Conservation (phyloP, 1,284 basidiomycete species). For the Cryptococcus sp. region DNA sequence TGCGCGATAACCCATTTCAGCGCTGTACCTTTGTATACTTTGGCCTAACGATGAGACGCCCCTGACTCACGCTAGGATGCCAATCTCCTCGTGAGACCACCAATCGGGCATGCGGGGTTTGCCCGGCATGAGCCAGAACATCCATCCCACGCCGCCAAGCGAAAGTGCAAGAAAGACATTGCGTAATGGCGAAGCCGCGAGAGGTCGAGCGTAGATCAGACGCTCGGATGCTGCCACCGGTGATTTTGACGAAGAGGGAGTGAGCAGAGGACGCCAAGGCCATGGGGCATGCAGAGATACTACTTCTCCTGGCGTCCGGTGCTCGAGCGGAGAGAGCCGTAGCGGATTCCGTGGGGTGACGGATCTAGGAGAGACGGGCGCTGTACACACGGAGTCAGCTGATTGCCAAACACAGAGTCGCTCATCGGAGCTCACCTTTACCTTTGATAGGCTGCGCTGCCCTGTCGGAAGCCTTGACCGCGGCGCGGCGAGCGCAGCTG, state of each 20-base stretch:
- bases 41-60: background rate
- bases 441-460: no score
- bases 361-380: no score
- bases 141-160: conserved; percentile 1
- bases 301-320: background rate
- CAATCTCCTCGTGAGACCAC: conserved; percentile 4
- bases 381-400: no score
- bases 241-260: conserved; percentile 1
- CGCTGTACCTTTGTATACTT: no score
- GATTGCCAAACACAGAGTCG: no score
- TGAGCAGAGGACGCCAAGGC: conserved; percentile 8
- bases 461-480: background rate
- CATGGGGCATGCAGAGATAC: conserved; percentile 9
- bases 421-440: no score
- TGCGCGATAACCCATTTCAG: no score
- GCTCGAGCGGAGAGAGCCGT: background rate
- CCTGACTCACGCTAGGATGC: conserved; percentile 12
- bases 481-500: background rate
- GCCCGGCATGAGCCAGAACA: conserved; percentile 11
- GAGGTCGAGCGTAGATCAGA: conserved; percentile 16
- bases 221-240: conserved; percentile 5
- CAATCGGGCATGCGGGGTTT: conserved; percentile 9
- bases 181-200: conserved; percentile 11
- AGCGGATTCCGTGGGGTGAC: no score
- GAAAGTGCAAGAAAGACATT: conserved; percentile 5